These are phyloP conservation scores for Agaricus blazei DNA, from an alignment of 768 basidiomycete species.

Conservation along the genomic window DNA sequence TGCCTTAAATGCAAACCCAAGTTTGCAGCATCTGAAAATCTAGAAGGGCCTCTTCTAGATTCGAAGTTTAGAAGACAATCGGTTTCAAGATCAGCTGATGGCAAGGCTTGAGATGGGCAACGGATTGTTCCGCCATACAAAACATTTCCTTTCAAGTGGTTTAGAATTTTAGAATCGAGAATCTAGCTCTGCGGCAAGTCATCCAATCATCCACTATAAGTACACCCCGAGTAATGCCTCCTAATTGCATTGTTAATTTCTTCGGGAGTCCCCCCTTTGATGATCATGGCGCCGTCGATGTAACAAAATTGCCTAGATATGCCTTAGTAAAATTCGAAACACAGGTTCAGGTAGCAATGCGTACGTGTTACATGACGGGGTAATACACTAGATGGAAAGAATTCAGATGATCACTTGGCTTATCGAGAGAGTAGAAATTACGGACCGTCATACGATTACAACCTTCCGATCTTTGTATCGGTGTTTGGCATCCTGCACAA, in stretches of 20 bases:
- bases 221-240: background rate
- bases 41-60: no score
- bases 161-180: no score
- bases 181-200: no score
- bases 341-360: conserved; percentile 6
- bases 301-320: conserved; percentile 47
- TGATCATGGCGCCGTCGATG: conserved; percentile 41
- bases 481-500: conserved; percentile 36
- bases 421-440: background rate
- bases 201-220: no score
- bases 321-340: background rate
- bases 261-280: conserved; percentile 15
- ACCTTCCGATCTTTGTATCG: conserved; percentile 45
- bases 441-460: conserved; percentile 60
- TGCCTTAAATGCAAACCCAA: no score
- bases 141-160: no score
- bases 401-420: background rate
- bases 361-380: conserved; percentile 52
- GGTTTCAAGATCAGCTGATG: no score
- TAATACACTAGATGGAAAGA: conserved; percentile 35
- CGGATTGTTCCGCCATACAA: no score
- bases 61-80: no score
- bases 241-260: background rate
- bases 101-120: no score
- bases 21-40: no score